Base-by-base conservation (phyloP, 2,329 filamentous ascomycete species). In the Cladophialophora exuberans region DNA sequence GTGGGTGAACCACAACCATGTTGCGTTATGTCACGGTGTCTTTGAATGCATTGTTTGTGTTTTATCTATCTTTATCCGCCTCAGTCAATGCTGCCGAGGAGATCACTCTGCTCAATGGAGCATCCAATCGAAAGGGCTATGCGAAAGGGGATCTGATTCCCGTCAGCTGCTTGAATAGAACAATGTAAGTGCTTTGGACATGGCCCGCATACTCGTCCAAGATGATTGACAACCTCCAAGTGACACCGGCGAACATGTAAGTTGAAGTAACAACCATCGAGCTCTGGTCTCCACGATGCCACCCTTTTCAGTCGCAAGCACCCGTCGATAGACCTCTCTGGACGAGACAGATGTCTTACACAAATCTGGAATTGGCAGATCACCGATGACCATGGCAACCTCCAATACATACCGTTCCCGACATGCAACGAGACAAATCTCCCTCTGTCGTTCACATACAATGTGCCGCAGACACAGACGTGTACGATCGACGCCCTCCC, bases 351-450 rank as follows among this genome's bases (percentile, higher is more conserved):
- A n/a, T n/a, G 51, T 31, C 44, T 47, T 7, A 56, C 30, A 42
- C n/a, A 28, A 26, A 43, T 7, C 2, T 38, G n/a, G 31, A 13
- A n/a, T n/a, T 13, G 39, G 36, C 25, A 77, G 78, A 86, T 97
- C 67, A 87, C 90, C 68, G 85, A 95, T 70, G 79, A 81, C 30
- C 80, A 86, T 61, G 87, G 94, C 67, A 87, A 95, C 71, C 84
- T 97, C 53, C 83, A 96, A 80, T 97, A 94, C 80, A 86, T 94
- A 39, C 90, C 93, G 33, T 97, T 97, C 73, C 89, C 89, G 20
- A 80, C 81, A 28, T 97, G 94, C 82, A 89, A 91, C 73, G 94
- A 97, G 73, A 97, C 94, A 10, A 80, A 80, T 38, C 87, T 92
- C 0, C 62, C 62, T 3, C 85, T 99, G 65, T 85, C 94, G 66